phyloP scores from a whole-genome alignment of 2,329 filamentous ascomycete species.

The Ophiosphaerella korrae region DNA sequence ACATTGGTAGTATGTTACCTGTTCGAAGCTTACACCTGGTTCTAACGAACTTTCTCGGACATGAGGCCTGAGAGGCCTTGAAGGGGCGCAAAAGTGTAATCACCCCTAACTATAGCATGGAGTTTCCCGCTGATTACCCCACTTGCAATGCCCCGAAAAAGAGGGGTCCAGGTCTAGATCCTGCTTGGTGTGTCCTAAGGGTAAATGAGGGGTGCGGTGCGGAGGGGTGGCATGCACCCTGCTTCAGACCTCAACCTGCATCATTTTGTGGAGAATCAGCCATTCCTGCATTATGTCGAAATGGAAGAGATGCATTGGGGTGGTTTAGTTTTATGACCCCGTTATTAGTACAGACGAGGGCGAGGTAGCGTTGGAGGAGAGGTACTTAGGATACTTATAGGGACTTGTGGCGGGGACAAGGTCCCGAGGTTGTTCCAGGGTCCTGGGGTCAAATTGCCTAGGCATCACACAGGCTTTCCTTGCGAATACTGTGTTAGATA shows the following conservation, averaged over 20 bases:
- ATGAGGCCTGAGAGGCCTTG: conserved; percentile 1
- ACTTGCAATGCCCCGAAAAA: conserved; percentile 4
- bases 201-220: conserved; percentile 6
- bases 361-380: too few species aligned
- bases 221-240: not conserved
- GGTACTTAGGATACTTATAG: too few species aligned
- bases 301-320: too few species aligned
- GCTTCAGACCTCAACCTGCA: not conserved
- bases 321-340: too few species aligned
- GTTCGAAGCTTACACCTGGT: not conserved
- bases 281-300: conserved; percentile 5
- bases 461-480: too few species aligned
- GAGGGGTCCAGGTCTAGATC: conserved; percentile 18
- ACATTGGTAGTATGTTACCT: not conserved
- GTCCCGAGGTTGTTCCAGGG: too few species aligned
- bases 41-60: conserved; percentile 1
- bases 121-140: conserved; percentile 16
- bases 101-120: conserved; percentile 12
- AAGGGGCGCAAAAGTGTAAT: conserved; percentile 13
- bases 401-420: too few species aligned
- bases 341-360: too few species aligned
- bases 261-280: conserved; percentile 3
- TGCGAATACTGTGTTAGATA: too few species aligned
- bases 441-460: too few species aligned
- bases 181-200: conserved; percentile 6